phyloP scores from a whole-genome alignment of 2,329 filamentous ascomycete species.

The Madurella mycetomatis region DNA sequence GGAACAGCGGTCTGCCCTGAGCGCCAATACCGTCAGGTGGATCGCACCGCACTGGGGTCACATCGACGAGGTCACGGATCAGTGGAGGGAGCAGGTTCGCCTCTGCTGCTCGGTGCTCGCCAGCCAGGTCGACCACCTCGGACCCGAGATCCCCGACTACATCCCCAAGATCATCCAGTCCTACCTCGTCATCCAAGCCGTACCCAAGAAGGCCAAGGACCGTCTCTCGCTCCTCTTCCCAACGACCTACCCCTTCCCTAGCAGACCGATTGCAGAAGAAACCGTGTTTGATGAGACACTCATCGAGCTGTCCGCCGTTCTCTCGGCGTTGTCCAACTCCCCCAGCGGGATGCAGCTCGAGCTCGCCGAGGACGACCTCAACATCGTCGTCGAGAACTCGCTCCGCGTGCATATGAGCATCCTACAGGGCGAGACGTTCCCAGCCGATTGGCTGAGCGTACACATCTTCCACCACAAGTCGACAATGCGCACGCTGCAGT shows the following conservation, averaged over 20 bases:
- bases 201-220: slow-evolving; percentile 50
- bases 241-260: slow-evolving; percentile 81
- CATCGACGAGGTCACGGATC: slow-evolving; percentile 66
- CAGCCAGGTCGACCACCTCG: slow-evolving; percentile 73
- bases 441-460: slow-evolving; percentile 82
- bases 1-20: slow-evolving; percentile 68
- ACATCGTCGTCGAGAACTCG: slow-evolving; percentile 69
- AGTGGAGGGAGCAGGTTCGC: slow-evolving; percentile 90
- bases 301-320: slow-evolving; percentile 80
- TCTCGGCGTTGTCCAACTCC: slow-evolving; percentile 76
- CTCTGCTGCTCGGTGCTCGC: slow-evolving; percentile 90
- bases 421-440: slow-evolving; percentile 83
- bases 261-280: slow-evolving; percentile 59
- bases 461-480: slow-evolving; percentile 92
- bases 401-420: slow-evolving; percentile 87
- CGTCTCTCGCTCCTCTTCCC: slow-evolving; percentile 87
- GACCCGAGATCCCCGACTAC: slow-evolving; percentile 79
- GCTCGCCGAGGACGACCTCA: slow-evolving; percentile 67
- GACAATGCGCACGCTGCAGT: slow-evolving; percentile 78
- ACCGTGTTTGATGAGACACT: slow-evolving; percentile 75
- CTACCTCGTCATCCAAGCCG: slow-evolving; percentile 68
- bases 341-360: slow-evolving; percentile 72
- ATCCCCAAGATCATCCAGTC: slow-evolving; percentile 89
- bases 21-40: slow-evolving; percentile 83
- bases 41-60: slow-evolving; percentile 90